These are phyloP conservation scores for Cyclotella baltica DNA, from an alignment of 108 stramenopile species.

Conservation along the genomic window DNA sequence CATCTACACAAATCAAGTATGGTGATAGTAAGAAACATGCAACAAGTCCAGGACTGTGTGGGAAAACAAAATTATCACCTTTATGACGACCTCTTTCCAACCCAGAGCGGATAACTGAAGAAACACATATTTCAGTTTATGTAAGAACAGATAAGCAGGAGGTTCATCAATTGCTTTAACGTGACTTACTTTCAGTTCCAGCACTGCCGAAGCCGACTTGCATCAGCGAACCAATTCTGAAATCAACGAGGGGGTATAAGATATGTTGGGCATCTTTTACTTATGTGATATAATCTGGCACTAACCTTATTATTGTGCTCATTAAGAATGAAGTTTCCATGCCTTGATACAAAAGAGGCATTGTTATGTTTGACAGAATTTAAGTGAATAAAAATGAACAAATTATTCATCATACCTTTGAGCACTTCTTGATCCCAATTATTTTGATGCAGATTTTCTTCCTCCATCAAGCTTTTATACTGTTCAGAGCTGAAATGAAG, in stretches of 20 bases:
- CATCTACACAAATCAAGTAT: conserved; percentile 29
- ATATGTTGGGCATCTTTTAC: no score
- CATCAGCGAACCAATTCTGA: conserved; percentile 93
- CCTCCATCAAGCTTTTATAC: conserved; percentile 66
- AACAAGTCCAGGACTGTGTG: not conserved
- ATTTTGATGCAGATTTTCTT: conserved; percentile 64
- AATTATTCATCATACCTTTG: conserved; percentile 48
- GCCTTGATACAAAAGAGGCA: conserved; percentile 10
- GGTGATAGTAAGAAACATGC: not conserved
- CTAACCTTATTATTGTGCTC: conserved; percentile 90
- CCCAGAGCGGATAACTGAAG: conserved; percentile 92
- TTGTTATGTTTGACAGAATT: not conserved
- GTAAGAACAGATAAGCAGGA: no score
- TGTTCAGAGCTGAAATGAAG: conserved; percentile 52
- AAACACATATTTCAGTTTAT: no score
- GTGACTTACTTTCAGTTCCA: conserved; percentile 92
- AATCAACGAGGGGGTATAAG: no score
- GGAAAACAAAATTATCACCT: not conserved
- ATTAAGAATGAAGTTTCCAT: conserved; percentile 76
- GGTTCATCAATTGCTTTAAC: no score
- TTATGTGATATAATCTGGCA: no score
- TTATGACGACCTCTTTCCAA: conserved; percentile 73
- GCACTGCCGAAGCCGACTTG: conserved; percentile 97
- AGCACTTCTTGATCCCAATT: conserved; percentile 81
- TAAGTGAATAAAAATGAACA: not conserved